Base-by-base conservation (phyloP, 345 rosid genomes). In the Hevea brasiliensis region DNA sequence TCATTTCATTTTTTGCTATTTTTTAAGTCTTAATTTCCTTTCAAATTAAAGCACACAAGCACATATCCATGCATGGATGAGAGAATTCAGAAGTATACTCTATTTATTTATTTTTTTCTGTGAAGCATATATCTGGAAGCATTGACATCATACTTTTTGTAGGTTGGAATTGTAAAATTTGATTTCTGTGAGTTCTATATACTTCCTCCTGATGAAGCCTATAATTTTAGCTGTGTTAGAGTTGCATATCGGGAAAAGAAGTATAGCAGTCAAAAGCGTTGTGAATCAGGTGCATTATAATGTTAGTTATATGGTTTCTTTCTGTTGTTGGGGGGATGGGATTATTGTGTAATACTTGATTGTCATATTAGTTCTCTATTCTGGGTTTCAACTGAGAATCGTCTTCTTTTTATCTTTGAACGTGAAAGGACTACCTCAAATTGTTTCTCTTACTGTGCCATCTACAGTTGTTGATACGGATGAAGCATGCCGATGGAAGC, bases 131-230 rank as follows among this genome's bases (percentile, higher is more conserved):
- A 29, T 13, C n/a, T 61, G 27, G 55, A 12, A 7, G 60, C n/a
- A n/a, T n/a, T 32, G 23, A 47, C 12, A 21, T 37, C 23, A 12
- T 14, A 26, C 4, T n/a, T 10, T 27, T 61, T 55, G 24, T 61
- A 81, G 84, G 84, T 77, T 61, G 84, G 76, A 59, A 29, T 70
- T 55, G 76, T 67, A 15, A 77, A 74, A 42, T 67, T 40, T 13
- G 61, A 74, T 18, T 61, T 23, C 24, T 62, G 65, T 51, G 58
- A 48, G 41, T 74, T 81, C 74, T 81, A 70, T 70, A 40, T 81
- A 70, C 79, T 74, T 56, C 81, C 84, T 60, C 81, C 81, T 21
- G 63, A 61, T 67, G 73, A 81, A 63, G 54, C 27, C 8, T 58
- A 64, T n/a, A 51, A 26, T 32, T 62, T 32, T 58, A 65, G 71